phyloP scores from a whole-genome alignment of 2,329 filamentous ascomycete species.

The Cytospora schulzeri region DNA sequence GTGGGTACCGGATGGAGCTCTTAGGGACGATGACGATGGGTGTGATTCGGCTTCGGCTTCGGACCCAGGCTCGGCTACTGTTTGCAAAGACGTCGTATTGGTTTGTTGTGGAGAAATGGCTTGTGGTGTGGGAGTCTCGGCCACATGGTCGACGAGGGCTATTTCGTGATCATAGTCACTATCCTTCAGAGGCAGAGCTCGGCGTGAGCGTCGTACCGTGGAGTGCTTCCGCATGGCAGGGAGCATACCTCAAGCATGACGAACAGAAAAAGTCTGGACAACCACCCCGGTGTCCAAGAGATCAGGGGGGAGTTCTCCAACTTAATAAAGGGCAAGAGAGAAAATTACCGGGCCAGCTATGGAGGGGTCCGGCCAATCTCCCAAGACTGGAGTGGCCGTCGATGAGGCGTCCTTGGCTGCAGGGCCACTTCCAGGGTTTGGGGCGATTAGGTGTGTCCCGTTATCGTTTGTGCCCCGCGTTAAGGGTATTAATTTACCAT shows the following conservation, averaged over 20 bases:
- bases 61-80: neutral
- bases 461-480: neutral
- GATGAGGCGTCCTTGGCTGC: neutral
- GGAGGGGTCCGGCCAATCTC: neutral
- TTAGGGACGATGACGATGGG: constrained; percentile 4
- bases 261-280: constrained; percentile 1
- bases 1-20: neutral
- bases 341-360: neutral
- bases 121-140: constrained; percentile 21
- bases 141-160: constrained; percentile 61
- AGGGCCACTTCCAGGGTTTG: neutral
- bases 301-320: neutral
- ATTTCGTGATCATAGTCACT: constrained; percentile 73
- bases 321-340: neutral
- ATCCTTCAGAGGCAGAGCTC: constrained; percentile 57
- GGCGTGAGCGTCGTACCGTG: constrained; percentile 54
- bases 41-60: neutral
- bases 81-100: neutral
- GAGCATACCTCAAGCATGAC: constrained; percentile 21
- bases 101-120: constrained; percentile 12
- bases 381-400: neutral
- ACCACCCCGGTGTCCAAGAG: neutral
- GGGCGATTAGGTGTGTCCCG: neutral
- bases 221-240: constrained; percentile 28
- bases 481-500: neutral